phyloP scores from a whole-genome alignment of 306 rosid species.

The Dalbergia cultrata region DNA sequence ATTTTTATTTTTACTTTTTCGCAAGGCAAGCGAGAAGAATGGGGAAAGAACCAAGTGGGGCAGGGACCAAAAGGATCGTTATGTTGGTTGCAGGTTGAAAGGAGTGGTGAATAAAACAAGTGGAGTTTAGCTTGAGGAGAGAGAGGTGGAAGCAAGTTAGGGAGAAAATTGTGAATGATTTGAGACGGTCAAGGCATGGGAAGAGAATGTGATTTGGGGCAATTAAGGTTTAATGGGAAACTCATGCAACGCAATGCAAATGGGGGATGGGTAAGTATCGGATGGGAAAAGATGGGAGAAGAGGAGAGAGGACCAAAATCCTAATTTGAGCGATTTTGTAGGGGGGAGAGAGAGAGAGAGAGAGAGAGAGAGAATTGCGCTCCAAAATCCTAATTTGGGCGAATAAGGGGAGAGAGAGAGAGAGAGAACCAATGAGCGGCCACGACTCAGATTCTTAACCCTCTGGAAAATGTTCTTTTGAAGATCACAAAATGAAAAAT shows the following conservation, averaged over 20 bases:
- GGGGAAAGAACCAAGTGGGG: background rate
- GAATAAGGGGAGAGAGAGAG: conserved; percentile 24
- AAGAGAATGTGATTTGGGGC: conserved; percentile 3
- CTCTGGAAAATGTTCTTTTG: no score
- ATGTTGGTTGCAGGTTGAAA: no score
- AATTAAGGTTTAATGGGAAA: conserved; percentile 41
- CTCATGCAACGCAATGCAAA: conserved; percentile 20
- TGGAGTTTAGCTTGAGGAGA: background rate
- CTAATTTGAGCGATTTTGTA: conserved; percentile 33
- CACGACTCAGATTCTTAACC: background rate
- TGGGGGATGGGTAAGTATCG: background rate
- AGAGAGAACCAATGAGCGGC: background rate
- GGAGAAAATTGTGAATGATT: background rate
- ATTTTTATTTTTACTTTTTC: no score
- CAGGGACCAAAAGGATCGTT: background rate
- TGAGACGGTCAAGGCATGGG: no score
- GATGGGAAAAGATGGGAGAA: background rate
- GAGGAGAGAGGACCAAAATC: background rate
- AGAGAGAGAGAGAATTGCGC: conserved; percentile 16
- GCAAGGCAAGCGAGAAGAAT: background rate
- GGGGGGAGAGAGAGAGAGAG: background rate
- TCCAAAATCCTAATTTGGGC: background rate
- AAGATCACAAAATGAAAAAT: no score
- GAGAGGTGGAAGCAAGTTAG: background rate
- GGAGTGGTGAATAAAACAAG: background rate